phyloP scores from a whole-genome alignment of 2,329 filamentous ascomycete species.

The Diplodia mutila region DNA sequence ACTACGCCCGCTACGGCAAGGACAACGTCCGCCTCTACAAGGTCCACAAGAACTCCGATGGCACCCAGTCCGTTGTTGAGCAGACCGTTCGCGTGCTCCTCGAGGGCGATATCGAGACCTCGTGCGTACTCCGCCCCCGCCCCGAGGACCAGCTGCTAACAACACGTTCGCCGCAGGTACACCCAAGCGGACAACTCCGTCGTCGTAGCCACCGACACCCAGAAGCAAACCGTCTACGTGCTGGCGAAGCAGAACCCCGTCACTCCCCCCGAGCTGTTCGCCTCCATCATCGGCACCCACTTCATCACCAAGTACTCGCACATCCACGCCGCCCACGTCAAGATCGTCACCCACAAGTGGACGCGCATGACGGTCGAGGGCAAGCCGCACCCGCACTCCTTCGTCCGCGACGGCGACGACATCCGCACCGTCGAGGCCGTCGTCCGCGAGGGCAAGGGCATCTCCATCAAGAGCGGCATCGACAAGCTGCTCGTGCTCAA shows the following conservation, averaged over 20 bases:
- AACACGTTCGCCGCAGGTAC: slow-evolving; percentile 63
- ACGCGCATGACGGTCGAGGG: slow-evolving; percentile 85
- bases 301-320: slow-evolving; percentile 87
- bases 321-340: slow-evolving; percentile 82
- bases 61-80: slow-evolving; percentile 84
- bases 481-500: slow-evolving; percentile 86
- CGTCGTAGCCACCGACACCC: slow-evolving; percentile 93
- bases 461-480: slow-evolving; percentile 77
- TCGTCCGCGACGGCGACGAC: slow-evolving; percentile 87
- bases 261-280: slow-evolving; percentile 90
- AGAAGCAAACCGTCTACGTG: slow-evolving; percentile 93
- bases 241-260: slow-evolving; percentile 92
- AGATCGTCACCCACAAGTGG: slow-evolving; percentile 86
- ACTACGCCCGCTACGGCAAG: slow-evolving; percentile 79
- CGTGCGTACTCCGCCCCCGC: slow-evolving; percentile 51
- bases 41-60: slow-evolving; percentile 79
- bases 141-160: neutral
- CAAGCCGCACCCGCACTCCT: slow-evolving; percentile 91
- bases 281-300: slow-evolving; percentile 80
- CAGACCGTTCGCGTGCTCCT: slow-evolving; percentile 94
- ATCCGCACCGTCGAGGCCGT: slow-evolving; percentile 81
- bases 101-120: slow-evolving; percentile 86
- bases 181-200: slow-evolving; percentile 92
- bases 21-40: slow-evolving; percentile 99
- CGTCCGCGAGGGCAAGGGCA: slow-evolving; percentile 66